A percentile compares a stretch with the other conserved stretches of the same genome.
Evolutionary conservation across 306 rosid genomes (phyloP).

Genomic region (Delonix regia): DNA sequence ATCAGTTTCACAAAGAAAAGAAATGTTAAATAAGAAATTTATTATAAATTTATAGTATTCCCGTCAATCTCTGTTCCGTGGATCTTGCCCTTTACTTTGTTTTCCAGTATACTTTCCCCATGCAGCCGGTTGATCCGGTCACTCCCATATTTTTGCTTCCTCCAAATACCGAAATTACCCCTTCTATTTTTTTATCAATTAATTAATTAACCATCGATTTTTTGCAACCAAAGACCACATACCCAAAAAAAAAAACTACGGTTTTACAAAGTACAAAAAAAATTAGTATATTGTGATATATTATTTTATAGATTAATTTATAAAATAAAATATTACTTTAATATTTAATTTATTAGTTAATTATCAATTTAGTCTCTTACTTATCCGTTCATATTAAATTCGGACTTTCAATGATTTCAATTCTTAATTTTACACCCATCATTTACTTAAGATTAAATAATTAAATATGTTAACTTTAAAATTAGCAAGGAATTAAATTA

Average conservation of each 20-base stretch:
- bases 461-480: too few relatives aligned
- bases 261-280: not conserved
- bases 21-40: not conserved
- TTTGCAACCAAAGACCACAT: not conserved
- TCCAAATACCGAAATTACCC: constrained; percentile 4
- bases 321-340: too few relatives aligned
- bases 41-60: not conserved
- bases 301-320: too few relatives aligned
- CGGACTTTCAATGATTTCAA: too few relatives aligned
- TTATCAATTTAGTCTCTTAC: too few relatives aligned
- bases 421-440: too few relatives aligned
- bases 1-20: not conserved
- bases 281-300: not conserved
- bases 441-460: too few relatives aligned
- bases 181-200: not conserved
- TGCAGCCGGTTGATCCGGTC: constrained; percentile 32
- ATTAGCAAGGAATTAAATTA: too few relatives aligned
- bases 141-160: not conserved
- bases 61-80: constrained; percentile 14
- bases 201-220: not conserved
- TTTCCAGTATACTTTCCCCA: not conserved
- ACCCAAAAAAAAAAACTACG: too few relatives aligned
- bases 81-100: not conserved
- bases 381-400: too few relatives aligned
- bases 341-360: too few relatives aligned